Evolutionary conservation across 1,284 basidiomycete genomes (phyloP).

Genomic region (Leccinum cinnamomeum): DNA sequence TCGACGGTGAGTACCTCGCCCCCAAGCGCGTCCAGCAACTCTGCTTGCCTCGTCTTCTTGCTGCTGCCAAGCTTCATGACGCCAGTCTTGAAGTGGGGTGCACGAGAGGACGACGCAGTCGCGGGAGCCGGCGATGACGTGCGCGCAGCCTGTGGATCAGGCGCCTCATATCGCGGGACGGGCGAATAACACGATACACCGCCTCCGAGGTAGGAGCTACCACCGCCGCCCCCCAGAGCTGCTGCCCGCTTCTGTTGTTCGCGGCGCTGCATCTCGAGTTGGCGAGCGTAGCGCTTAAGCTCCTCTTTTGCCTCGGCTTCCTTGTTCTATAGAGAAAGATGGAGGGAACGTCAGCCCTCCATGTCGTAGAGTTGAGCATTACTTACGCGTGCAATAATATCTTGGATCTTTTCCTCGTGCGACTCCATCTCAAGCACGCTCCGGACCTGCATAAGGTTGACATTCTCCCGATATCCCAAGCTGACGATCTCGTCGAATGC

Average conservation of each 20-base stretch:
- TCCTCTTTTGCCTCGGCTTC: constrained; percentile 99
- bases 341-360: not conserved
- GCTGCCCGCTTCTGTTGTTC: too few species aligned
- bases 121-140: constrained; percentile 46
- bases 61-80: constrained; percentile 92
- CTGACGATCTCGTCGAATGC: constrained; percentile 98
- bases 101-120: not conserved
- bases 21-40: constrained; percentile 87
- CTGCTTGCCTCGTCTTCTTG: constrained; percentile 73
- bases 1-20: constrained; percentile 59
- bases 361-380: not conserved
- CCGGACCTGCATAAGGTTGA: constrained; percentile 89
- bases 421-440: constrained; percentile 97
- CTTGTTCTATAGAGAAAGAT: constrained; percentile 73
- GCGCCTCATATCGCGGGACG: constrained; percentile 68
- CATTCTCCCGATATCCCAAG: constrained; percentile 92
- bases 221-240: constrained; percentile 32
- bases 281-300: constrained; percentile 67
- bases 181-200: constrained; percentile 68
- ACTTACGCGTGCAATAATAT: constrained; percentile 91
- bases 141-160: constrained; percentile 46
- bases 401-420: constrained; percentile 99
- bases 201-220: constrained; percentile 58
- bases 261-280: too few species aligned
- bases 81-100: constrained; percentile 88